phyloP scores from a whole-genome alignment of 257 asterid genomes.

The Solanum phureja region DNA sequence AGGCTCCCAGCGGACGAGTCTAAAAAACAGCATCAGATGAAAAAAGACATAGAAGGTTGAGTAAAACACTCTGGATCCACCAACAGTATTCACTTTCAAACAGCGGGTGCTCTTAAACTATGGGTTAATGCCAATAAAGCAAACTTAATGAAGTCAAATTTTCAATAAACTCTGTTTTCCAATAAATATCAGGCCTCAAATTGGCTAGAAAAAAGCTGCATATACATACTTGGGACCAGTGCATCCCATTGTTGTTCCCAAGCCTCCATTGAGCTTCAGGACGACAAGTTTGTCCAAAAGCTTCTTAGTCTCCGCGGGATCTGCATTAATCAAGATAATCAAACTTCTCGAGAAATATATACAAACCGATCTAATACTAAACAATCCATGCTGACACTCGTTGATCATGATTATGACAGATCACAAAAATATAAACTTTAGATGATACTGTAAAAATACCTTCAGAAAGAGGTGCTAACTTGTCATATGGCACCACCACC shows the following conservation, averaged over 20 bases:
- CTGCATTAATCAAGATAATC: conserved; percentile 29
- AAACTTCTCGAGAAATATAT: not conserved
- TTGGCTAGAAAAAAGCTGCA: not conserved
- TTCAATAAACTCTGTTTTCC: not conserved
- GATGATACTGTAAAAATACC: conserved; percentile 24
- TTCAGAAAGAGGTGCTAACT: conserved; percentile 67
- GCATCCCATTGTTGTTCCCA: conserved; percentile 99
- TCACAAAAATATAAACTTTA: not conserved
- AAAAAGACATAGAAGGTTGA: not conserved
- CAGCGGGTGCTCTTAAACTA: not conserved
- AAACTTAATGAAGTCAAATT: not conserved
- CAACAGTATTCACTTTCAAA: not conserved
- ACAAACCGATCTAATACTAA: not conserved
- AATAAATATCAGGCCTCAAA: not conserved
- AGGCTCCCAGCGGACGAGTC: not conserved
- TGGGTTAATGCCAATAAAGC: not conserved
- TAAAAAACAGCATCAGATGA: not conserved
- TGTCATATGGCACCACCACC: conserved; percentile 24
- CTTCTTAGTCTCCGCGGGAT: conserved; percentile 50
- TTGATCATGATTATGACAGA: not conserved
- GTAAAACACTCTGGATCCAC: not conserved
- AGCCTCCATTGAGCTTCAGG: conserved; percentile 95
- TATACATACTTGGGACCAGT: conserved; percentile 89
- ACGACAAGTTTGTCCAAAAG: conserved; percentile 94
- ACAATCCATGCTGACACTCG: not conserved